These are phyloP conservation scores for Tinospora cordifolia DNA, from an alignment of 164 flowering plant species.

Conservation along the genomic window DNA sequence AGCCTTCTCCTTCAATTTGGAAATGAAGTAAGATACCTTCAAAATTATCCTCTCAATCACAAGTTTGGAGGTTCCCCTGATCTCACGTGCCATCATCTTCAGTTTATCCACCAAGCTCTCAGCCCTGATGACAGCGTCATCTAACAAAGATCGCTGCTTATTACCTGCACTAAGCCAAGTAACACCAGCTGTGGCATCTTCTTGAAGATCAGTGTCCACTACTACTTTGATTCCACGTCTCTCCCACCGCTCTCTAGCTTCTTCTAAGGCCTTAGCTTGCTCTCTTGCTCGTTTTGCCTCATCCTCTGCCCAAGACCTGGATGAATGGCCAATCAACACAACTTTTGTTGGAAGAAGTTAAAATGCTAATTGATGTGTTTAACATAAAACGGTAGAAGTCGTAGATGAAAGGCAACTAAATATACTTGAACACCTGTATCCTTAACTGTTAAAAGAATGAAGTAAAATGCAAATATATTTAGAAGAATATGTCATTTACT, in stretches of 20 bases:
- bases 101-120: conserved; percentile 57
- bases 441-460: too few species aligned
- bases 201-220: conserved; percentile 72
- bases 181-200: conserved; percentile 48
- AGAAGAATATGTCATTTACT: neutral
- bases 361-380: neutral
- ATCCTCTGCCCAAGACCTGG: conserved; percentile 97
- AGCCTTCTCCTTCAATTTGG: conserved; percentile 36
- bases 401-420: neutral
- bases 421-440: too few species aligned
- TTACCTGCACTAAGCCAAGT: conserved; percentile 66
- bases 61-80: conserved; percentile 47
- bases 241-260: conserved; percentile 91
- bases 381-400: neutral
- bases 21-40: conserved; percentile 39
- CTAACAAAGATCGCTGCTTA: conserved; percentile 23
- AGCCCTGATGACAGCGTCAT: conserved; percentile 49
- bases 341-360: too few species aligned
- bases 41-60: conserved; percentile 47
- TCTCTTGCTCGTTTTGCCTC: conserved; percentile 90
- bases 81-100: conserved; percentile 47
- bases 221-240: conserved; percentile 75
- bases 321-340: conserved; percentile 1
- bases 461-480: too few species aligned
- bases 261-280: conserved; percentile 79